Percentiles rank a stretch among this genome's conserved stretches.
These are phyloP conservation scores for Tripidium arundinaceum DNA, from an alignment of 202 grass and related monocot genomes.

Conservation along the genomic window DNA sequence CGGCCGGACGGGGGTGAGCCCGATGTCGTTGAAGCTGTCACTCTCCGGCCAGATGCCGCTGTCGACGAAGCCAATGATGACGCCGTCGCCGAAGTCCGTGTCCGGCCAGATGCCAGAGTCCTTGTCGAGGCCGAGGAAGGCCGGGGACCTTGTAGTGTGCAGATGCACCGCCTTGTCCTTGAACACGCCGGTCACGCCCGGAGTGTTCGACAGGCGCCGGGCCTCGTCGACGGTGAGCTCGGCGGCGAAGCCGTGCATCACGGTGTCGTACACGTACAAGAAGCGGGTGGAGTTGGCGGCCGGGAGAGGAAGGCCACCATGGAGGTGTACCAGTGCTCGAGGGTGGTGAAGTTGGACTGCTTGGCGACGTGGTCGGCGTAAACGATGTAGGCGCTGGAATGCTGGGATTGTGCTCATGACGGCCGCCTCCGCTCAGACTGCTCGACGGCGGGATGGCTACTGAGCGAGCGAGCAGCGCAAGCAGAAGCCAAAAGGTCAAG, in stretches of 20 bases:
- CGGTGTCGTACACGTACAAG: conserved; percentile 39
- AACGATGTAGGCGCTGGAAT: conserved; percentile 33
- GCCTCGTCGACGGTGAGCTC: conserved; percentile 34
- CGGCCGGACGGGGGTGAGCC: conserved; percentile 24
- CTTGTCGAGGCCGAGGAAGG: conserved; percentile 32
- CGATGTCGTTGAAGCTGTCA: conserved; percentile 45
- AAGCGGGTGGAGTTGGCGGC: conserved; percentile 11
- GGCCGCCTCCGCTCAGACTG: too few relatives aligned
- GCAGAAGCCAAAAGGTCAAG: too few relatives aligned
- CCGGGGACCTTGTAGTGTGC: conserved; percentile 41
- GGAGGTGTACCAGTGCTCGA: conserved; percentile 46
- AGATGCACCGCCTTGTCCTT: not conserved
- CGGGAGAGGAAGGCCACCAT: conserved; percentile 19
- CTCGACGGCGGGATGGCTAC: too few relatives aligned
- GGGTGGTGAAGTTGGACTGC: conserved; percentile 30
- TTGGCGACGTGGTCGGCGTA: conserved; percentile 31
- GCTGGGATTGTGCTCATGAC: too few relatives aligned
- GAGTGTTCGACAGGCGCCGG: not conserved
- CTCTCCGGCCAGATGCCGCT: conserved; percentile 52
- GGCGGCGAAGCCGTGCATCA: conserved; percentile 46
- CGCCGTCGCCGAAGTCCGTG: conserved; percentile 29
- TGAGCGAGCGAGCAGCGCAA: too few relatives aligned
- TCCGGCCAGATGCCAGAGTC: conserved; percentile 11
- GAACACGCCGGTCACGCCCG: conserved; percentile 35
- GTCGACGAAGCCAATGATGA: conserved; percentile 58